Base-by-base conservation (phyloP, 139 green algal species). In the Chlorella sp. region DNA sequence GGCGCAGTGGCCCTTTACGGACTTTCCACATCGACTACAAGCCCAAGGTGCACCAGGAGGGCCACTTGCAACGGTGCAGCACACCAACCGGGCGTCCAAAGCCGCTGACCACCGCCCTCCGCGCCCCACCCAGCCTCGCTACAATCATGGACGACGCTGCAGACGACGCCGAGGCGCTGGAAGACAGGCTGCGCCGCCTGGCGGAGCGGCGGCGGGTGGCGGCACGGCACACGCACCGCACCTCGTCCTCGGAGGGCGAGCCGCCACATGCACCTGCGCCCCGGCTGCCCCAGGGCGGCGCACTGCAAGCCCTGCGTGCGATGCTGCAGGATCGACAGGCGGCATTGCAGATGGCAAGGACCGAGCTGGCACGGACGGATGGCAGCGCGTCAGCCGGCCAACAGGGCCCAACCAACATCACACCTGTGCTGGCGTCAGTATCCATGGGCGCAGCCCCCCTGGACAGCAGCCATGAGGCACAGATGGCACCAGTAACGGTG, bases 121-220 rank as follows among this genome's bases (percentile, higher is more conserved):
- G 12, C 51, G 9, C 11, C 51, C 51, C 51, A 20, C 3, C 12
- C 11, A 21, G 9, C 51, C 51, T 15, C 2, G 0, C 64, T 15
- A 18, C 6, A 21, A 26, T 7, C n/a, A 80, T 80, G 73, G 73
- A 67, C 18, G 5, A 28, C 6, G 16, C 34, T 11, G 0, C 20
- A 3, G 47, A 39, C 28, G 11, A 18, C 36, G 44, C 36, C 34
- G 60, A 67, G 55, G 76, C 36, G 5, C 38, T 82, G 60, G 34
- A 12, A 13, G 76, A 82, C 36, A 38, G 76, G 13, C 76, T 82
- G 56, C 23, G 25, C 2, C 56, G 76, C 25, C 60, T 82, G 36
- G 60, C 60, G 26, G 36, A 57, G 76, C 76, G 76, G 76, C 76
- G 76, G 76, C 76, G 60, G 2, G 57, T 26, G 13, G 60, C 57